Evolutionary conservation across 257 asterid genomes (phyloP).

Genomic region (Solanum commersonii): DNA sequence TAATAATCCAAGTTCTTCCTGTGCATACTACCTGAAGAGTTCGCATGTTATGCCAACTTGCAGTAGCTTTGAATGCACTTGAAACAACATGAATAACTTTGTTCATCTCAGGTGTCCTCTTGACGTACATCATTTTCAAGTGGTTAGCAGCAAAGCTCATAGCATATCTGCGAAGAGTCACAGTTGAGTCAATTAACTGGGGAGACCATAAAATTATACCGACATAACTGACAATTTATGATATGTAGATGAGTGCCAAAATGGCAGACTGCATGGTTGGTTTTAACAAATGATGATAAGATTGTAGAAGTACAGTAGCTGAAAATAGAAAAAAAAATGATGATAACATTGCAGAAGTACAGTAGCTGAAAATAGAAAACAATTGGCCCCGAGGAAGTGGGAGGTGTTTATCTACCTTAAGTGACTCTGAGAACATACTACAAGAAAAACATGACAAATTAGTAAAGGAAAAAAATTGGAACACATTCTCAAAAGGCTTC

Average conservation of each 20-base stretch:
- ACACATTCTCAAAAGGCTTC: neutral
- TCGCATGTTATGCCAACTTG: conserved; percentile 94
- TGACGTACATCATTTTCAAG: conserved; percentile 57
- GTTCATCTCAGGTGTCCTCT: conserved; percentile 69
- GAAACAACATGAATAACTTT: conserved; percentile 88
- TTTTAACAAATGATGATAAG: neutral
- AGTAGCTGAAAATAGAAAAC: neutral
- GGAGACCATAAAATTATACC: neutral
- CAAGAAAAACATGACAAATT: neutral
- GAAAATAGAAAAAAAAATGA: neutral
- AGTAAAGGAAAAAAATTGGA: neutral
- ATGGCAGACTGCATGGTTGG: neutral
- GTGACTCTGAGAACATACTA: neutral
- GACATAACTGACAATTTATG: neutral
- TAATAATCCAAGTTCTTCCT: neutral
- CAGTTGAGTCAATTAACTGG: neutral
- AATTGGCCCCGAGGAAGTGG: neutral
- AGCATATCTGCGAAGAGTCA: conserved; percentile 58
- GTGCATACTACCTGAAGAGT: conserved; percentile 73
- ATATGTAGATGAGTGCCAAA: neutral
- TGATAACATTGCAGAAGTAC: neutral
- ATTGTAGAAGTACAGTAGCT: neutral
- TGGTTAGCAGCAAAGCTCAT: conserved; percentile 77
- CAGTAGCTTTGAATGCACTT: conserved; percentile 76
- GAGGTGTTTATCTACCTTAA: neutral